Evolutionary conservation across 495 filamentous ascomycete species (phyloP).

Genomic region (Hypoxylon lienhwacheense): DNA sequence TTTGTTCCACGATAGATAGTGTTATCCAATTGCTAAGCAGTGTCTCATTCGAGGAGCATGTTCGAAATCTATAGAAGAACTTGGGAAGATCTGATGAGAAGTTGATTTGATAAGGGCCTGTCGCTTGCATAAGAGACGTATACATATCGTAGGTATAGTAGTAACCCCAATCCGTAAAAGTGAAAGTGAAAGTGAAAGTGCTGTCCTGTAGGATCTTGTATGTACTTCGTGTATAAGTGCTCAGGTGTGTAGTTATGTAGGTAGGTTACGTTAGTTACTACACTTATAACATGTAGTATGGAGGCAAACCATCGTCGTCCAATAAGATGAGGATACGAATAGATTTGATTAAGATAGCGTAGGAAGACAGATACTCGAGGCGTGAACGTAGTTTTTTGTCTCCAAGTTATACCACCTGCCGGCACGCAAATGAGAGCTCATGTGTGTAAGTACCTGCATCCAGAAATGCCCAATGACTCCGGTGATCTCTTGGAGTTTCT

Average conservation of each 20-base stretch:
- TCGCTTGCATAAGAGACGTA: conserved; percentile 13
- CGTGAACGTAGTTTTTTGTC: conserved; percentile 19
- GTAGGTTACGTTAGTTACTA: conserved; percentile 10
- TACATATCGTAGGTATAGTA: conserved; percentile 1
- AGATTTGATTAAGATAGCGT: too few species aligned
- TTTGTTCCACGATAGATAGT: conserved; percentile 12
- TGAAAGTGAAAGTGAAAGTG: too few species aligned
- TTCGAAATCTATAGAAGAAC: conserved; percentile 26
- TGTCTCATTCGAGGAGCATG: conserved; percentile 15
- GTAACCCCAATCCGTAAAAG: conserved; percentile 17
- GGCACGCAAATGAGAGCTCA: conserved; percentile 16
- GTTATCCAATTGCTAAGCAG: conserved; percentile 11
- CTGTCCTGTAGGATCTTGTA: too few species aligned
- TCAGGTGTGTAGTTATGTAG: conserved; percentile 13
- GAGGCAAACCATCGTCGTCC: conserved; percentile 1
- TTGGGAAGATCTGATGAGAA: conserved; percentile 17
- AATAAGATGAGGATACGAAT: conserved; percentile 10
- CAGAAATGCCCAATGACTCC: conserved; percentile 26
- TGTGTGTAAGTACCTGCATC: conserved; percentile 27
- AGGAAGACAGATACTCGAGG: conserved; percentile 11
- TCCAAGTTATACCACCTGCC: conserved; percentile 25
- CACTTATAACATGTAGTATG: conserved; percentile 2
- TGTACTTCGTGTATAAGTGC: too few species aligned
- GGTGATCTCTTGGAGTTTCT: conserved; percentile 24
- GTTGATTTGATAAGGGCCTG: conserved; percentile 18